These are phyloP conservation scores for Terfezia boudieri DNA, from an alignment of 495 filamentous ascomycete species.

Conservation along the genomic window DNA sequence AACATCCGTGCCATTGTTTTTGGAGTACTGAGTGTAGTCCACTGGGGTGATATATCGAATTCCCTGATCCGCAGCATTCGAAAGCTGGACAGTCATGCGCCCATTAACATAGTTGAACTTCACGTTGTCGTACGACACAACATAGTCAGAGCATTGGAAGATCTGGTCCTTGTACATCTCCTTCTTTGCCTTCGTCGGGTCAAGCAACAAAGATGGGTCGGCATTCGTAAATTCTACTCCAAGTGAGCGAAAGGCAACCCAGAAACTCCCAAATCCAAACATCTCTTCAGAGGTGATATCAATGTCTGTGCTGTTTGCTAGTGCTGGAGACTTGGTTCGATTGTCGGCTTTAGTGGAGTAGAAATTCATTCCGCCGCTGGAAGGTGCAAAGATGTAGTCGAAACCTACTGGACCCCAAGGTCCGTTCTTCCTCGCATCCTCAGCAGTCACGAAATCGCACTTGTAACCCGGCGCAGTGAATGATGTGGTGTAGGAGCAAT, in stretches of 20 bases:
- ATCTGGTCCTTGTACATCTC: background rate
- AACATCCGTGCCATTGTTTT: background rate
- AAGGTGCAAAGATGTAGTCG: background rate
- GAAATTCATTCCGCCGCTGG: background rate
- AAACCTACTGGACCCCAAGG: background rate
- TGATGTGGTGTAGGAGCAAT: background rate
- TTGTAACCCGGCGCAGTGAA: background rate
- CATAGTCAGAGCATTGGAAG: background rate
- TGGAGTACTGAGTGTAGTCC: background rate
- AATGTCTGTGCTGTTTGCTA: background rate
- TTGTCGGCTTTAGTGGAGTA: background rate
- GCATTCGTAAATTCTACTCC: background rate
- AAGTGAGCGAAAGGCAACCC: background rate
- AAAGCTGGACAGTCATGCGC: background rate
- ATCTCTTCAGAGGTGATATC: no score
- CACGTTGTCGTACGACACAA: background rate
- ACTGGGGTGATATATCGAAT: background rate
- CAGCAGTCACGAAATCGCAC: background rate
- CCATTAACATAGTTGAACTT: background rate
- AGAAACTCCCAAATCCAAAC: background rate
- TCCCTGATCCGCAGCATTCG: background rate
- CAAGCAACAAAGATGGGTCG: background rate
- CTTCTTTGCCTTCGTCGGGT: background rate
- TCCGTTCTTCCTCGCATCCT: background rate
- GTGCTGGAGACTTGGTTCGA: background rate